These are phyloP conservation scores for Flaveria trinervia DNA, from an alignment of 129 eudicot species.

Conservation along the genomic window DNA sequence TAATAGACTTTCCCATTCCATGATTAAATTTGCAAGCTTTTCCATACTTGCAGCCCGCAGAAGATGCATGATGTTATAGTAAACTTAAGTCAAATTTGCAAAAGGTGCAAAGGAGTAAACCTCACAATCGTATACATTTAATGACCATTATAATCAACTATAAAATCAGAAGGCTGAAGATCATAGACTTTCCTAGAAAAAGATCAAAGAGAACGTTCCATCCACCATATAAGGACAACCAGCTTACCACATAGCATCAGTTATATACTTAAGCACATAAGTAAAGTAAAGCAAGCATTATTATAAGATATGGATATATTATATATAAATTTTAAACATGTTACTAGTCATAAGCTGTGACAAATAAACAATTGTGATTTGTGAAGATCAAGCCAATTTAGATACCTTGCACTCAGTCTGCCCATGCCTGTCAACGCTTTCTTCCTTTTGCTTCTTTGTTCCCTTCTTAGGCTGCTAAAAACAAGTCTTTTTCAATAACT, in stretches of 20 bases:
- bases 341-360: background rate
- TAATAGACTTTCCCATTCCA: conserved; percentile 41
- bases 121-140: background rate
- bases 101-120: conserved; percentile 19
- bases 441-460: background rate
- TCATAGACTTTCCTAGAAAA: background rate
- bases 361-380: conserved; percentile 5
- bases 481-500: background rate
- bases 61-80: too few relatives aligned
- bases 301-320: background rate
- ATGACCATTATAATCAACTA: background rate
- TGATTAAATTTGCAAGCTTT: conserved; percentile 77
- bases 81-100: conserved; percentile 14
- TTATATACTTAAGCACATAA: conserved; percentile 14
- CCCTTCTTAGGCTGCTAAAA: background rate
- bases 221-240: background rate
- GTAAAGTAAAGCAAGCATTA: too few relatives aligned
- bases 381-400: background rate
- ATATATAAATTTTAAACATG: too few relatives aligned
- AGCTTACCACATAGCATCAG: background rate
- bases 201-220: background rate
- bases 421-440: background rate
- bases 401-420: conserved; percentile 78
- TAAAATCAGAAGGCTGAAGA: background rate
- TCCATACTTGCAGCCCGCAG: too few relatives aligned